phyloP scores from a whole-genome alignment of 2,329 filamentous ascomycete genomes.

The Penicillium sp. region DNA sequence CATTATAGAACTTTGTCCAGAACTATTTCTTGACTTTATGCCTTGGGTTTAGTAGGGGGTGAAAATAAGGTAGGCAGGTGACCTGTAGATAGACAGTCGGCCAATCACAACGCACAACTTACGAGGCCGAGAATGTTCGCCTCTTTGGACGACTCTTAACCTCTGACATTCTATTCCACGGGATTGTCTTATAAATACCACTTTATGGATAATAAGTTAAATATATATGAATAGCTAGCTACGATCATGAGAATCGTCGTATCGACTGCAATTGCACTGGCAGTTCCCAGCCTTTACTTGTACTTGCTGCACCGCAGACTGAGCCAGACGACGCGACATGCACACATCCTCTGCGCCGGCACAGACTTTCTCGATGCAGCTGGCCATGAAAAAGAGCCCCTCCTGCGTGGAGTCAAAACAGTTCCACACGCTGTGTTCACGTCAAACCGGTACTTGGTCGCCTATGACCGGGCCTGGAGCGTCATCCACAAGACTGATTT shows the following conservation, averaged over 20 bases:
- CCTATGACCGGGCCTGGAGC: conserved; percentile 10
- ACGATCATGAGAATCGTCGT: neutral
- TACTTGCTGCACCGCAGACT: neutral
- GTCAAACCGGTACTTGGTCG: neutral
- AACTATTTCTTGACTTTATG: no score
- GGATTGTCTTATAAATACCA: neutral
- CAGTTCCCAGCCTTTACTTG: neutral
- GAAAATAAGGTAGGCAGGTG: no score
- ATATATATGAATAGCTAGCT: neutral
- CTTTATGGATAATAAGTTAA: no score
- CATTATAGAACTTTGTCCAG: no score
- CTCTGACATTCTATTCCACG: neutral
- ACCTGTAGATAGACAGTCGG: no score
- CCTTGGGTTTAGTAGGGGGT: no score
- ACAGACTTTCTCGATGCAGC: neutral
- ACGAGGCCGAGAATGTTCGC: neutral
- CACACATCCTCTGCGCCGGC: neutral
- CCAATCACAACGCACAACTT: neutral
- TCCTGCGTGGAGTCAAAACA: neutral
- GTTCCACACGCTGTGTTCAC: neutral
- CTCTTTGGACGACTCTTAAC: neutral
- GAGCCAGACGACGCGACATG: neutral
- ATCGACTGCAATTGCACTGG: neutral
- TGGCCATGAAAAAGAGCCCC: neutral
- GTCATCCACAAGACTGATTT: neutral